Base-by-base conservation (phyloP, 176 grass and related monocot genomes). In the Aegilops umbellulata region DNA sequence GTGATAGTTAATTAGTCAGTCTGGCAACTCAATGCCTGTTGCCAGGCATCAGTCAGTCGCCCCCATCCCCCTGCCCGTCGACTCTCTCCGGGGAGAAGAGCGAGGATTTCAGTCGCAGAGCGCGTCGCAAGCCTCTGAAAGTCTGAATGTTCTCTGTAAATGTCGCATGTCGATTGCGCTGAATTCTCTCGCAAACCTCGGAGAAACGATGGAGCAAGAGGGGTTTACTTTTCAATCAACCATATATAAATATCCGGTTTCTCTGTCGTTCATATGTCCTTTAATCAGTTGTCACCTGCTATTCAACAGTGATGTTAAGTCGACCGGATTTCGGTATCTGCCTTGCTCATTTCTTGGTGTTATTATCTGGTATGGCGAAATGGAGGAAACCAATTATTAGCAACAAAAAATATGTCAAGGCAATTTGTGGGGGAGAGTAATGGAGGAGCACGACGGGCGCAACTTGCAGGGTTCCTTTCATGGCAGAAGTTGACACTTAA, bases 401-500 rank as follows among this genome's bases (percentile, higher is more conserved):
- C 49, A 64, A 82, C 60, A 84, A 83, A 77, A 10, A 10, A 29
- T 42, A 65, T 73, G 25, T 8, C 69, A 39, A 26, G 49, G 53
- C 8, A 22, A 19, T 26, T 36, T 62, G 13, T 35, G 26, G 51
- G 72, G 68, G 25, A 6, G 72, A 79, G 76, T 76, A 76, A 17
- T 80, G 77, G 77, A 65, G 38, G 77, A 65, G 30, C 23, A 66
- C 69, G 77, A 84, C 85, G 19, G 19, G 24, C 64, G 70, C 90
- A 71, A 82, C 70, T 88, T 91, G 86, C 39, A 34, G 61, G 77
- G 63, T 81, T 85, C 63, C 76, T 88, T 84, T 88, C 85, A 72
- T 75, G 53, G 30, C 71, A 13, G 86, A 88, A 71, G 86, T 81
- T 85, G 90, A 91, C 89, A 90, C 72, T 91, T 87, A 87, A 81